Percentiles rank a stretch among this genome's conserved stretches.
phyloP scores from a whole-genome alignment of 192 early-diverging fungal species.

The Coemansia sp. region DNA sequence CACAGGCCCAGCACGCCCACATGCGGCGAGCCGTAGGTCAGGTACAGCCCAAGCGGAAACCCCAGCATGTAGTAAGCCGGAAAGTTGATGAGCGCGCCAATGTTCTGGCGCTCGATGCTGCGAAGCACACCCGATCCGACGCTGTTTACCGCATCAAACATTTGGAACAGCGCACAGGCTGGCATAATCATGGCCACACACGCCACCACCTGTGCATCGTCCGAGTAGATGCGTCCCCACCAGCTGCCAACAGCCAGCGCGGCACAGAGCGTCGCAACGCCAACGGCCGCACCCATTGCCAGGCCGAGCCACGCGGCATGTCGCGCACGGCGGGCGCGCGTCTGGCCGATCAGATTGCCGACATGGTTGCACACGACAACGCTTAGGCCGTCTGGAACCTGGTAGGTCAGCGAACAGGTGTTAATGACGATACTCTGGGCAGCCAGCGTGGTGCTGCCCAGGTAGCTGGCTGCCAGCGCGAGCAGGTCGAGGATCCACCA shows the following conservation, averaged over 20 bases:
- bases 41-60: constrained; percentile 55
- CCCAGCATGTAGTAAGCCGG: constrained; percentile 55
- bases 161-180: constrained; percentile 71
- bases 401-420: constrained; percentile 52
- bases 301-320: constrained; percentile 39
- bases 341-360: constrained; percentile 53
- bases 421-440: constrained; percentile 59
- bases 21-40: constrained; percentile 46
- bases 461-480: constrained; percentile 53
- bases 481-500: constrained; percentile 57
- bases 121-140: constrained; percentile 59
- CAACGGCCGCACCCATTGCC: constrained; percentile 7
- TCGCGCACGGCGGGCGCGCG: constrained; percentile 32
- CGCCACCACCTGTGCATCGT: constrained; percentile 62
- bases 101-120: constrained; percentile 52
- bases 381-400: constrained; percentile 54
- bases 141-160: constrained; percentile 57
- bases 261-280: constrained; percentile 16
- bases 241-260: constrained; percentile 25
- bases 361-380: constrained; percentile 56
- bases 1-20: constrained; percentile 49
- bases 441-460: constrained; percentile 56
- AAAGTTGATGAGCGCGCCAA: constrained; percentile 56
- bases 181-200: constrained; percentile 75
- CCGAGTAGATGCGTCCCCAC: constrained; percentile 60